These are phyloP conservation scores for Tolypocladium tundrense DNA, from an alignment of 2,329 filamentous ascomycete genomes.

Conservation along the genomic window DNA sequence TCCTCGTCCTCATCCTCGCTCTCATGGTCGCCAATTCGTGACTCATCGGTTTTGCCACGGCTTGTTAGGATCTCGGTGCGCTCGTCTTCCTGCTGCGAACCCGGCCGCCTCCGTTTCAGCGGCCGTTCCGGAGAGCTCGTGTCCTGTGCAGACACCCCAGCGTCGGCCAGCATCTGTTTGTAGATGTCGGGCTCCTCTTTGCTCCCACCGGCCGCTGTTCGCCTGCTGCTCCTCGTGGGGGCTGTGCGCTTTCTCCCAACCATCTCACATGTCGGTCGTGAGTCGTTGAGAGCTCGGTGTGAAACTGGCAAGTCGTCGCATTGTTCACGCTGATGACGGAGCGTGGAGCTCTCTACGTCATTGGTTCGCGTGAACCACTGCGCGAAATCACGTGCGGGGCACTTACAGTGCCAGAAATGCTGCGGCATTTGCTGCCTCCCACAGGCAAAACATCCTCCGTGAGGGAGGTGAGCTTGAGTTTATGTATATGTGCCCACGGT, in stretches of 20 bases:
- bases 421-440: not conserved
- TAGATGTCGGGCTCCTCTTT: constrained; percentile 30
- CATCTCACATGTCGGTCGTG: constrained; percentile 13
- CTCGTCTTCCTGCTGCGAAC: not conserved
- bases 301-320: not conserved
- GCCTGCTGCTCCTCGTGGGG: constrained; percentile 12
- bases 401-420: too few relatives aligned
- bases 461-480: not conserved
- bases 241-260: constrained; percentile 18
- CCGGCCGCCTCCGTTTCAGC: constrained; percentile 25
- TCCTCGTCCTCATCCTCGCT: constrained; percentile 23
- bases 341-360: constrained; percentile 9
- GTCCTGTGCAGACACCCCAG: constrained; percentile 23
- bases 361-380: constrained; percentile 1
- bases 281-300: not conserved
- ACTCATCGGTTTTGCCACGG: not conserved
- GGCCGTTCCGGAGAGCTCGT: constrained; percentile 26
- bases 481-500: not conserved
- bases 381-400: constrained; percentile 10
- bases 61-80: not conserved
- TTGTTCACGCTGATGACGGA: not conserved
- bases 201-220: constrained; percentile 5
- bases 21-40: constrained; percentile 3
- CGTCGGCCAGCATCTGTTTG: constrained; percentile 38
- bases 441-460: not conserved